Evolutionary conservation across 2,329 filamentous ascomycete genomes (phyloP), one percentile per base, ranked within the genome.

Genomic region (Fusarium sp.): DNA sequence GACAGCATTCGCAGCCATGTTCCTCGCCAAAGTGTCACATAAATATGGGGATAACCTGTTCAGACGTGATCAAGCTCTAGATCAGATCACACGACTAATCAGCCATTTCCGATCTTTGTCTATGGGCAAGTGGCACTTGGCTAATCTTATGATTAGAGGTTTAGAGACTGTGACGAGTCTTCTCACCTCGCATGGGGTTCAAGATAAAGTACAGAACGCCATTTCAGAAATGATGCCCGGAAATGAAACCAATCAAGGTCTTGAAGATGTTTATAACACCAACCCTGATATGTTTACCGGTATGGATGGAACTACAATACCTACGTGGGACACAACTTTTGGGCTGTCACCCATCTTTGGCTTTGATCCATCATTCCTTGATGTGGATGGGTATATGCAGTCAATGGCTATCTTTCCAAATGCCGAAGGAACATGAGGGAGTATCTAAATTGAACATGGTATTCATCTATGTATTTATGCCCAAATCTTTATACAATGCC

Each of bases 1-100:
- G 86, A 86, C 85, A 0, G 84, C 84, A 0, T 87, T 87, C 62
- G 85, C 86, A 2, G 86, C 84, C 66, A 84, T 86, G 71, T 87
- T 88, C 56, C 77, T 87, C 1, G 81, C 86, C 27, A 86, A 86
- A 62, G 78, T 87, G 0, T 81, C 84, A 7, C 80, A 82, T 41
- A 85, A 84, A 39, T 82, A 85, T 45, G 80, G 78, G 1, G 80
- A 80, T 11, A 79, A 80, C 7, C 78, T 84, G 4, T 80, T 85
- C 17, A 80, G 84, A 18, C 77, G 80, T 6, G 72, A 75, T 3
- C 72, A 79, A 2, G 83, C 85, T 2, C 76, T 79, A 31, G 79
- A 83, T 14, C 71, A 85, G 27, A 83, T 81, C 1, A 78, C 77
- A 0, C 79, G 79, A 33, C 79, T 84, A 0, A 81, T 85, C 4